These are phyloP conservation scores for Bipolaris zeicola DNA, from an alignment of 2,329 filamentous ascomycete genomes.

Conservation along the genomic window DNA sequence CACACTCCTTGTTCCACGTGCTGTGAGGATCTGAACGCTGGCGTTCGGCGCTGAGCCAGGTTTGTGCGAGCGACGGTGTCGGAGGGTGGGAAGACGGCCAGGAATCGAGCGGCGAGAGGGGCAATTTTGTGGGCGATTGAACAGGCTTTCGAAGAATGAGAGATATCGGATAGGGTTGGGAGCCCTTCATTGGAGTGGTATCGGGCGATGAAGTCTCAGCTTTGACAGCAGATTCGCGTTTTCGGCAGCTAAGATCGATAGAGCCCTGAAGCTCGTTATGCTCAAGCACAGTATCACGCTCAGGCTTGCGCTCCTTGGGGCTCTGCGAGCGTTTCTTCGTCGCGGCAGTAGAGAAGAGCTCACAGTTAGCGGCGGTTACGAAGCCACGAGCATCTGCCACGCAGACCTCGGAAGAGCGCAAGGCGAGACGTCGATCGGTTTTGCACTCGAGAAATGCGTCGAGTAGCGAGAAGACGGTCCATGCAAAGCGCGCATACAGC, in stretches of 20 bases:
- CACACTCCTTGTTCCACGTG: constrained; percentile 10
- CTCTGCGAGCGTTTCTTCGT: no score
- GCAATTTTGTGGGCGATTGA: background rate
- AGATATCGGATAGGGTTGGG: background rate
- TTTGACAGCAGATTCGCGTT: no score
- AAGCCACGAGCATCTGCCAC: constrained; percentile 1
- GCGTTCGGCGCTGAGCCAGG: constrained; percentile 9
- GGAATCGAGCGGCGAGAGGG: constrained; percentile 3
- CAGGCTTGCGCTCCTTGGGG: no score
- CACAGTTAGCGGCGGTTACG: constrained; percentile 8
- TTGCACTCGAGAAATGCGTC: constrained; percentile 9
- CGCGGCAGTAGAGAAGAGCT: no score
- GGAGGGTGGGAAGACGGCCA: background rate
- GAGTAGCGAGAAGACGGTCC: constrained; percentile 13
- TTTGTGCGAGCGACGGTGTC: constrained; percentile 5
- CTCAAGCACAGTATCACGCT: no score
- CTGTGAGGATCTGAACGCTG: constrained; percentile 7
- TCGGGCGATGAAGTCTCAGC: background rate
- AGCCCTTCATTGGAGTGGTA: background rate
- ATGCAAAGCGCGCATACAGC: constrained; percentile 17
- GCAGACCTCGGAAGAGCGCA: constrained; percentile 1
- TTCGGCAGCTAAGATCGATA: background rate
- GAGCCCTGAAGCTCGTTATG: background rate
- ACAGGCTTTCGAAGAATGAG: background rate
- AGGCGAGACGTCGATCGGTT: constrained; percentile 8